These are phyloP conservation scores for Penicillium turbatum DNA, from an alignment of 495 filamentous ascomycete species.

Conservation along the genomic window DNA sequence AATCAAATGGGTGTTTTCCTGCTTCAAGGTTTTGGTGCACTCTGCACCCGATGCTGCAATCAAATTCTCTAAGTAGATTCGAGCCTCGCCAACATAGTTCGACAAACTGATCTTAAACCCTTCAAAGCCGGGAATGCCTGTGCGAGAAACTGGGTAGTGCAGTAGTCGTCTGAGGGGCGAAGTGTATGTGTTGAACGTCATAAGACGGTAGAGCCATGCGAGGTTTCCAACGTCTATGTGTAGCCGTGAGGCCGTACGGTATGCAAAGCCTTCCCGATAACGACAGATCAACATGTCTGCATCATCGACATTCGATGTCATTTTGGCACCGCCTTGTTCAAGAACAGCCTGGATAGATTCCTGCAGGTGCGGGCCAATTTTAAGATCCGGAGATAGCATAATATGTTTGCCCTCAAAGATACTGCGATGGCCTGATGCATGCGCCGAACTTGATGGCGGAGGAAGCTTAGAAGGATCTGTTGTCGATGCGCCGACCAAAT, in stretches of 20 bases:
- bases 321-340: constrained; percentile 57
- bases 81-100: constrained; percentile 92
- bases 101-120: constrained; percentile 77
- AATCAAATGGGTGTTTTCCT: constrained; percentile 92
- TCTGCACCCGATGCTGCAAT: constrained; percentile 75
- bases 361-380: constrained; percentile 58
- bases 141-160: constrained; percentile 78
- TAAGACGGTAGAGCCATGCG: constrained; percentile 88
- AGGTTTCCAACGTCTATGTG: constrained; percentile 86
- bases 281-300: constrained; percentile 83
- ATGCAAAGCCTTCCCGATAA: constrained; percentile 77
- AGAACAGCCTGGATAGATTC: constrained; percentile 68
- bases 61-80: constrained; percentile 89
- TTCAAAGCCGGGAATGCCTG: constrained; percentile 75
- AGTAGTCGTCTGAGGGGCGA: constrained; percentile 73
- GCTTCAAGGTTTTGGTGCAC: constrained; percentile 88
- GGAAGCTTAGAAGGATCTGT: constrained; percentile 56
- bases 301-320: constrained; percentile 61
- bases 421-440: constrained; percentile 32
- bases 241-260: constrained; percentile 65
- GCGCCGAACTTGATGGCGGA: constrained; percentile 35
- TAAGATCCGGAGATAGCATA: constrained; percentile 63
- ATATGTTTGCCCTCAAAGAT: constrained; percentile 55
- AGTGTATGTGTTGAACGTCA: constrained; percentile 83
- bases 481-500: constrained; percentile 71